Percentiles rank a stretch among this genome's conserved stretches.
Conservation (phyloP, 169 alveolate genomes). For the Theileria equi region DNA sequence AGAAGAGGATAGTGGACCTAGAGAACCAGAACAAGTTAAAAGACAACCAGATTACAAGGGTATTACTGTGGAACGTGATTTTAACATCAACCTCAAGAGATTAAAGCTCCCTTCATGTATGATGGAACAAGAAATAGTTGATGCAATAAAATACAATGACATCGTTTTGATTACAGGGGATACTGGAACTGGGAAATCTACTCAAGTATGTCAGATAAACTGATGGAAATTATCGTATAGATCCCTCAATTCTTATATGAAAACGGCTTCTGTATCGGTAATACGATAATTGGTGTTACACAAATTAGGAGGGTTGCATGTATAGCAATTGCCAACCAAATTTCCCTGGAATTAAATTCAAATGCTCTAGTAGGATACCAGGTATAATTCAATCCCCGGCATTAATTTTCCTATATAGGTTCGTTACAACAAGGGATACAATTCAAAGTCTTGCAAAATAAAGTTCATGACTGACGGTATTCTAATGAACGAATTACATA, state of each 20-base stretch:
- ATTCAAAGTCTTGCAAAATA: conserved; percentile 75
- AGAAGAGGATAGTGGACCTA: too few species aligned
- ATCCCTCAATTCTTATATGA: conserved; percentile 95
- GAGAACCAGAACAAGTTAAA: background rate
- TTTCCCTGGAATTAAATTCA: conserved; percentile 68
- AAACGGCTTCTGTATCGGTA: conserved; percentile 80
- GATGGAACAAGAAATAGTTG: conserved; percentile 90
- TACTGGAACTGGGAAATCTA: conserved; percentile 98
- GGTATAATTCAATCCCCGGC: conserved; percentile 76
- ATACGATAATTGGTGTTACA: conserved; percentile 85
- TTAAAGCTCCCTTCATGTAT: conserved; percentile 81
- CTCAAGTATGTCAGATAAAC: conserved; percentile 68
- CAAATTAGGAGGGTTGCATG: conserved; percentile 96
- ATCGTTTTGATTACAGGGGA: conserved; percentile 94
- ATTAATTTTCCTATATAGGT: conserved; percentile 49
- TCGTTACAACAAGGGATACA: conserved; percentile 67
- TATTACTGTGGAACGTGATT: conserved; percentile 61
- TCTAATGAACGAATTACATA: conserved; percentile 90
- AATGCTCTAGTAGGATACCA: conserved; percentile 66
- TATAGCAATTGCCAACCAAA: conserved; percentile 69
- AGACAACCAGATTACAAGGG: conserved; percentile 35
- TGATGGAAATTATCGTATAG: conserved; percentile 52
- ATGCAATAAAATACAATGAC: conserved; percentile 85
- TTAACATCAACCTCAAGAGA: conserved; percentile 73
- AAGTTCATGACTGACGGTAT: conserved; percentile 99